These are phyloP conservation scores for Bocquillonia castaneifolia DNA, from an alignment of 441 rosid genomes.

Conservation along the genomic window DNA sequence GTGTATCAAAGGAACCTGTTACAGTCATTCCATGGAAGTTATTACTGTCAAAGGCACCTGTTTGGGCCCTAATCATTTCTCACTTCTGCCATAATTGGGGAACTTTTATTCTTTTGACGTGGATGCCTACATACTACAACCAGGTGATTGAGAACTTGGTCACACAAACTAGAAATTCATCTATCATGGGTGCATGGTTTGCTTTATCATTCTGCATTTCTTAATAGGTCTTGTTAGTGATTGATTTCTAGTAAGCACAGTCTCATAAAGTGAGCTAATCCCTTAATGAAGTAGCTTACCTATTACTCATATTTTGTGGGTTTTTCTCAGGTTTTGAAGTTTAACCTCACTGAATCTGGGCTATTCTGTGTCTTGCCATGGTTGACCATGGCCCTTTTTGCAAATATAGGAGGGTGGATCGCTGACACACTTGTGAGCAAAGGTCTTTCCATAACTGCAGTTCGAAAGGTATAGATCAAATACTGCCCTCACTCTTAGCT, in stretches of 20 bases:
- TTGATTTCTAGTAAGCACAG: not conserved
- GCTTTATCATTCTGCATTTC: not conserved
- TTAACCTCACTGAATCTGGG: constrained; percentile 98
- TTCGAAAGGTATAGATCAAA: constrained; percentile 73
- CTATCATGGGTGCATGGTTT: not conserved
- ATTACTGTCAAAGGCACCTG: constrained; percentile 87
- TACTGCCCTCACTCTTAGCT: constrained; percentile 13
- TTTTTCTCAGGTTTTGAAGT: constrained; percentile 76
- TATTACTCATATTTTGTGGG: not conserved
- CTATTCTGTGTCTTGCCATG: constrained; percentile 93
- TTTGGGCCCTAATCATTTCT: constrained; percentile 94
- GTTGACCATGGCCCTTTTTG: constrained; percentile 93
- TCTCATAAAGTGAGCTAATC: not conserved
- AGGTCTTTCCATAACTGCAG: constrained; percentile 85
- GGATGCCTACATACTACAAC: constrained; percentile 99
- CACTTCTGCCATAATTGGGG: constrained; percentile 99
- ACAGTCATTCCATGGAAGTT: constrained; percentile 89
- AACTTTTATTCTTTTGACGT: constrained; percentile 87
- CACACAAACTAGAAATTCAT: not conserved
- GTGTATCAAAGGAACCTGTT: constrained; percentile 70
- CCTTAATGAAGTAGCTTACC: not conserved
- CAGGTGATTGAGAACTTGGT: constrained; percentile 47
- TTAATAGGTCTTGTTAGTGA: not conserved
- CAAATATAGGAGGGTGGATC: constrained; percentile 97
- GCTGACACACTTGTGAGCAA: constrained; percentile 94